Percentiles rank a stretch among this genome's conserved stretches.
These are phyloP conservation scores for Botryosphaeria dothidea DNA, from an alignment of 2,329 filamentous ascomycete genomes.

Conservation along the genomic window DNA sequence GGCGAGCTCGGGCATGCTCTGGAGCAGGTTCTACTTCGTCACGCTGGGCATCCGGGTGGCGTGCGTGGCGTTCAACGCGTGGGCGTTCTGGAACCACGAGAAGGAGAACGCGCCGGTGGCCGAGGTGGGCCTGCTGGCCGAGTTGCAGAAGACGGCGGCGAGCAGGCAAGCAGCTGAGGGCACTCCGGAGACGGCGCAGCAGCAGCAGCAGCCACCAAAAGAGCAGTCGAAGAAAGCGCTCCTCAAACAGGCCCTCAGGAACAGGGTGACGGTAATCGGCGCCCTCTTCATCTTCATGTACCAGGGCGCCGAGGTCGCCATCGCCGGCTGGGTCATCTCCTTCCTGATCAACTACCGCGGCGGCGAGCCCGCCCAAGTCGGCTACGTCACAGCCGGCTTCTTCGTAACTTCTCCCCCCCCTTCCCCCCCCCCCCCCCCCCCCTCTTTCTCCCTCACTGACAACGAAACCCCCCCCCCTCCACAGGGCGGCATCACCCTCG, in stretches of 20 bases:
- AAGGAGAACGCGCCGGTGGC: slow-evolving; percentile 50
- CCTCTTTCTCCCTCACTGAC: background rate
- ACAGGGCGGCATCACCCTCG: slow-evolving; percentile 73
- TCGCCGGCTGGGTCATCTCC: slow-evolving; percentile 84
- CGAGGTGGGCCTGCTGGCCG: slow-evolving; percentile 34
- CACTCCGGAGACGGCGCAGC: slow-evolving; percentile 56
- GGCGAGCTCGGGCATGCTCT: slow-evolving; percentile 61
- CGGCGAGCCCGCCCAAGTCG: slow-evolving; percentile 69
- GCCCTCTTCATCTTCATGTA: slow-evolving; percentile 84
- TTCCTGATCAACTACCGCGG: slow-evolving; percentile 74
- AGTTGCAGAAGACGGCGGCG: slow-evolving; percentile 55
- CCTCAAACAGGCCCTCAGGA: slow-evolving; percentile 53
- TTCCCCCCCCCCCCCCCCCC: background rate
- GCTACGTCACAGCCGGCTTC: slow-evolving; percentile 74
- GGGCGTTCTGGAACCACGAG: slow-evolving; percentile 71
- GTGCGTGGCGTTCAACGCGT: slow-evolving; percentile 61
- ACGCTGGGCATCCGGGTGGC: slow-evolving; percentile 59
- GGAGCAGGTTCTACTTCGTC: slow-evolving; percentile 74
- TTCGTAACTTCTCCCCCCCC: slow-evolving; percentile 51
- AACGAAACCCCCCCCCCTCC: background rate
- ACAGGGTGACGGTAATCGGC: slow-evolving; percentile 67
- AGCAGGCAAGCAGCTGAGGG: slow-evolving; percentile 56
- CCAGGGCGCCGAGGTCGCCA: slow-evolving; percentile 80
- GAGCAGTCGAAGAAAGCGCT: slow-evolving; percentile 46
- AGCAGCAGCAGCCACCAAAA: background rate